phyloP scores from a whole-genome alignment of 2,329 filamentous ascomycete genomes.

The Paraconiothyrium sp. region DNA sequence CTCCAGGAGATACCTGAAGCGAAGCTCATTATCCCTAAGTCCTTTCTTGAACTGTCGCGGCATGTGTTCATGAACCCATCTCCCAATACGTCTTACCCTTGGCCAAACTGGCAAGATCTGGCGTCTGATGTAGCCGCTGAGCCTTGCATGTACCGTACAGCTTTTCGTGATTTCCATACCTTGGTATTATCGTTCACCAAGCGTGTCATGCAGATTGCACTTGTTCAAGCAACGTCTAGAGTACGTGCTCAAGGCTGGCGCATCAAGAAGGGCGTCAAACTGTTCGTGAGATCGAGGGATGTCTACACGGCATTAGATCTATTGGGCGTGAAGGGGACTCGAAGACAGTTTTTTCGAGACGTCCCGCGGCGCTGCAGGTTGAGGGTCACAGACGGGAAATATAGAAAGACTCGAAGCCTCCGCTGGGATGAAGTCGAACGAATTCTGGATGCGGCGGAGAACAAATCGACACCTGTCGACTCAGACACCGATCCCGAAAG shows the following conservation, averaged over 20 bases:
- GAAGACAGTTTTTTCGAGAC: slow-evolving; percentile 61
- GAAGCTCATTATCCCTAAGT: slow-evolving; percentile 36
- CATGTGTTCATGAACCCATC: slow-evolving; percentile 50
- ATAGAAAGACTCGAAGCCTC: slow-evolving; percentile 41
- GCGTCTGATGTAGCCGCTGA: slow-evolving; percentile 41
- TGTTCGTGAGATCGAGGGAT: slow-evolving; percentile 57
- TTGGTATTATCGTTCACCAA: slow-evolving; percentile 74
- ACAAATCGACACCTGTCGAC: slow-evolving; percentile 37
- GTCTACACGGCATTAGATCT: slow-evolving; percentile 65
- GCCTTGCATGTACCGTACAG: slow-evolving; percentile 78
- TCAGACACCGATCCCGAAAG: slow-evolving; percentile 34
- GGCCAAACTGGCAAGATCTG: slow-evolving; percentile 45
- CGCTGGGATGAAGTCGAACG: slow-evolving; percentile 55
- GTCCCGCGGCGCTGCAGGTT: slow-evolving; percentile 63
- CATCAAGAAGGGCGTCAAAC: slow-evolving; percentile 38
- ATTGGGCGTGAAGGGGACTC: slow-evolving; percentile 60
- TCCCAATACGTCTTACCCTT: slow-evolving; percentile 35
- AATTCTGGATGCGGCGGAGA: slow-evolving; percentile 24
- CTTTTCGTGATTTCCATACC: slow-evolving; percentile 78
- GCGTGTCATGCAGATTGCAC: slow-evolving; percentile 72
- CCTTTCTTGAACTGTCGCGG: slow-evolving; percentile 43
- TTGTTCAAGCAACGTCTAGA: slow-evolving; percentile 77
- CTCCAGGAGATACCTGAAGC: slow-evolving; percentile 46
- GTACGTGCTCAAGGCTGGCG: slow-evolving; percentile 61
- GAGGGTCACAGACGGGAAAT: slow-evolving; percentile 53